Evolutionary conservation across 192 early-diverging fungal genomes (phyloP).

Genomic region (Coemansia sp.): DNA sequence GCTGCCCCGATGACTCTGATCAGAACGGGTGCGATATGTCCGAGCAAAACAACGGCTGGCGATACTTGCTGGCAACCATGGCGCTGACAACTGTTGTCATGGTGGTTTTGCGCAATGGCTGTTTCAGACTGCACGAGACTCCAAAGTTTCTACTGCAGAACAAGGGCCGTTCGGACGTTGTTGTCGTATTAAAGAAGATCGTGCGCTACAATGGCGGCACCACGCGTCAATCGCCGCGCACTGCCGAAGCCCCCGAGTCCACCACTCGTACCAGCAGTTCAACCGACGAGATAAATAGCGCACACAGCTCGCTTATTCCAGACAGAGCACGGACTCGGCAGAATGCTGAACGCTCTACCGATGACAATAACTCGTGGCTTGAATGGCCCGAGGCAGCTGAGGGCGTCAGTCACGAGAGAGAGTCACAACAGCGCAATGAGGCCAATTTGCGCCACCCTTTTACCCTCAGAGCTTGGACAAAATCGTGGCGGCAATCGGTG

Average conservation of each 20-base stretch:
- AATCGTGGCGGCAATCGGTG: slow-evolving; percentile 4
- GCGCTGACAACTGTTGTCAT: slow-evolving; percentile 67
- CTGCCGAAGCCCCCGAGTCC: slow-evolving; percentile 5
- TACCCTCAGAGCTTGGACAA: slow-evolving; percentile 4
- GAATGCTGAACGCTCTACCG: not conserved
- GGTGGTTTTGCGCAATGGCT: slow-evolving; percentile 67
- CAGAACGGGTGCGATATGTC: slow-evolving; percentile 56
- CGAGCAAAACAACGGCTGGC: slow-evolving; percentile 76
- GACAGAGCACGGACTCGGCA: not conserved
- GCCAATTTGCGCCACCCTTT: not conserved
- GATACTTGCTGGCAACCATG: slow-evolving; percentile 68
- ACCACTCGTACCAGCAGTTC: not conserved
- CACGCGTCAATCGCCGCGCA: slow-evolving; percentile 11
- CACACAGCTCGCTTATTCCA: slow-evolving; percentile 17
- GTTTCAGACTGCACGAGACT: slow-evolving; percentile 73
- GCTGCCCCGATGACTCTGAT: slow-evolving; percentile 60
- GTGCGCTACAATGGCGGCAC: slow-evolving; percentile 63
- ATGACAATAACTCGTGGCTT: slow-evolving; percentile 40
- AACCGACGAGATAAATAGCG: not conserved
- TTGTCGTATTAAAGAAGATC: slow-evolving; percentile 68
- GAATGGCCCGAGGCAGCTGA: slow-evolving; percentile 46
- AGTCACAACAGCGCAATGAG: not conserved
- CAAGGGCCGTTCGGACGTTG: slow-evolving; percentile 64
- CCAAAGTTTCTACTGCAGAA: slow-evolving; percentile 78
- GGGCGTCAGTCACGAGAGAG: not conserved